These are phyloP conservation scores for Debaryomycetaceae sp. DNA, from an alignment of 1,139 yeast species.

Conservation along the genomic window DNA sequence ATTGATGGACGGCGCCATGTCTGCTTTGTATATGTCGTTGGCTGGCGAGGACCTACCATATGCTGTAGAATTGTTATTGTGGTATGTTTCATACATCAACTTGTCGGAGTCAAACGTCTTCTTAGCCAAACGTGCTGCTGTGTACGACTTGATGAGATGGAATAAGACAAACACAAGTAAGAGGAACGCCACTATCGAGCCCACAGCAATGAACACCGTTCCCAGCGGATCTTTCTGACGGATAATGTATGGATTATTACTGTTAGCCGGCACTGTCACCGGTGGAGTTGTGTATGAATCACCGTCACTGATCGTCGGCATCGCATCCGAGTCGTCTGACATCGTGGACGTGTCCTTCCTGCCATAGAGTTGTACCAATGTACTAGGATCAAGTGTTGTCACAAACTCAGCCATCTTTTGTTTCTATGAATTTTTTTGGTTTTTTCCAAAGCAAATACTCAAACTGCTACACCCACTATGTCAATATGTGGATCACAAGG, in stretches of 20 bases:
- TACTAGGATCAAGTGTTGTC: neutral
- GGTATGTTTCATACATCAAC: slow-evolving; percentile 36
- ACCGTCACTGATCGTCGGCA: slow-evolving; percentile 3
- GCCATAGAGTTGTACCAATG: neutral
- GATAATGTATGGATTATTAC: slow-evolving; percentile 60
- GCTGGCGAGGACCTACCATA: slow-evolving; percentile 27
- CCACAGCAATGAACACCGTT: slow-evolving; percentile 78
- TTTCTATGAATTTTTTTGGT: no score
- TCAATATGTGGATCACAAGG: no score
- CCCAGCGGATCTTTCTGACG: slow-evolving; percentile 57
- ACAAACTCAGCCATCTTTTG: neutral
- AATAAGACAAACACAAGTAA: slow-evolving; percentile 42
- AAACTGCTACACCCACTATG: no score
- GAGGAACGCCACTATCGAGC: slow-evolving; percentile 60
- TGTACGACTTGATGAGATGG: slow-evolving; percentile 34
- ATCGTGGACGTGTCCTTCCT: neutral
- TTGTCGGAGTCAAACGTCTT: slow-evolving; percentile 30
- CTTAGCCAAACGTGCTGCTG: slow-evolving; percentile 41
- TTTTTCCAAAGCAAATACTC: no score
- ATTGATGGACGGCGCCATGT: slow-evolving; percentile 24
- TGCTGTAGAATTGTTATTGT: slow-evolving; percentile 32
- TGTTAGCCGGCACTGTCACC: slow-evolving; percentile 60
- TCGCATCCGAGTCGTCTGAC: neutral
- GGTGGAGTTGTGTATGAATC: slow-evolving; percentile 48
- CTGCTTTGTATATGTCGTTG: slow-evolving; percentile 16